A percentile compares a stretch with the other conserved stretches of the same genome.
phyloP scores from a whole-genome alignment of 176 grass and related monocot species.

The Paspalum notatum region DNA sequence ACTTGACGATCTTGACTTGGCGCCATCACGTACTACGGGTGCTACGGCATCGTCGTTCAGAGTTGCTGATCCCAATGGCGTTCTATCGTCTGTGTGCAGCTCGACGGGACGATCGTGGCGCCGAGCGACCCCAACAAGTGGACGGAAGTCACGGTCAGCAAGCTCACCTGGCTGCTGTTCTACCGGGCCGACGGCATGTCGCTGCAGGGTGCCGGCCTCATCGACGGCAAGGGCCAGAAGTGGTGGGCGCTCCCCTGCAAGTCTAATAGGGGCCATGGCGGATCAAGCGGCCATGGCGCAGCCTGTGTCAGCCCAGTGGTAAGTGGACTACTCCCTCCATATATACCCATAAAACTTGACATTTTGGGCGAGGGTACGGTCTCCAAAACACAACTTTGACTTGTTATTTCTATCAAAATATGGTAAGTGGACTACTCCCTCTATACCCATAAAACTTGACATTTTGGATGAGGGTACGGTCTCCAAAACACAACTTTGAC shows the following conservation, averaged over 20 bases:
- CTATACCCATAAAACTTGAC: too few relatives aligned
- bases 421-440: too few relatives aligned
- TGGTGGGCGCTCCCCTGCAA: constrained; percentile 99
- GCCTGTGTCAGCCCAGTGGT: constrained; percentile 94
- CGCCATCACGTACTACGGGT: too few relatives aligned
- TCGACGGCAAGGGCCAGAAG: constrained; percentile 89
- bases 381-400: too few relatives aligned
- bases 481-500: too few relatives aligned
- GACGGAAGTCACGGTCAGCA: constrained; percentile 69
- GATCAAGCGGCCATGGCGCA: constrained; percentile 43
- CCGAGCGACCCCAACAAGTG: constrained; percentile 67
- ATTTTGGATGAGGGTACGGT: too few relatives aligned
- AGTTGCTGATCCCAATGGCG: constrained; percentile 11
- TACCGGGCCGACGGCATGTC: constrained; percentile 65
- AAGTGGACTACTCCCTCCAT: too few relatives aligned
- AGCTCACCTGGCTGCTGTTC: constrained; percentile 87
- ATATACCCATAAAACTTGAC: too few relatives aligned
- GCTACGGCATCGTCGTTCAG: too few relatives aligned
- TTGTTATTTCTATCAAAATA: too few relatives aligned
- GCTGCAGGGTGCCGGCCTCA: constrained; percentile 73
- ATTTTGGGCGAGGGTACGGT: too few relatives aligned
- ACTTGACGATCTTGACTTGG: not conserved
- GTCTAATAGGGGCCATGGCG: constrained; percentile 64
- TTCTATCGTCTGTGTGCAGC: constrained; percentile 17
- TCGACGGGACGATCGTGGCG: constrained; percentile 80